Conservation (phyloP, 2,329 filamentous ascomycete genomes). For the Colletotrichum sp. region DNA sequence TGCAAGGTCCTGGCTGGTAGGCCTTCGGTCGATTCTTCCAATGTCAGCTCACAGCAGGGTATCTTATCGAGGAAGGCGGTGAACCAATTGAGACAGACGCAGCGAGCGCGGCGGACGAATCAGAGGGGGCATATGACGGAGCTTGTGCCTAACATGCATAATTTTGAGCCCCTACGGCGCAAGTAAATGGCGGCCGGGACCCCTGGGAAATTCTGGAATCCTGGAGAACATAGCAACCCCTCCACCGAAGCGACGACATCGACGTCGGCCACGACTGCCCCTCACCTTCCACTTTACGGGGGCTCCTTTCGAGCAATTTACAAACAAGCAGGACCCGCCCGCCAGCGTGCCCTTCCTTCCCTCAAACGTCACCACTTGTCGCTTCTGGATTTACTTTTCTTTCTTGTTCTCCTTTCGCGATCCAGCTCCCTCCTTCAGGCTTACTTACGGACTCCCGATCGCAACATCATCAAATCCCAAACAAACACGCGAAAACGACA, state of each 20-base stretch:
- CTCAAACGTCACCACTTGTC: constrained; percentile 5
- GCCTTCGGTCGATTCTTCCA: neutral
- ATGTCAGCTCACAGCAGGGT: neutral
- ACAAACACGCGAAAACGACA: neutral
- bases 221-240: constrained; percentile 23
- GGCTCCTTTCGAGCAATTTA: constrained; percentile 6
- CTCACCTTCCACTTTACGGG: constrained; percentile 2
- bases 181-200: neutral
- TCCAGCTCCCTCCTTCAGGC: neutral
- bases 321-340: neutral
- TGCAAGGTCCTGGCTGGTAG: constrained; percentile 2
- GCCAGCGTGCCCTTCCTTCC: neutral
- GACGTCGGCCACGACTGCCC: constrained; percentile 9
- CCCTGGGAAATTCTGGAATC: constrained; percentile 25
- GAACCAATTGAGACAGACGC: neutral
- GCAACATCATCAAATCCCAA: neutral
- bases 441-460: neutral
- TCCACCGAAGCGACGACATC: constrained; percentile 7
- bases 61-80: neutral
- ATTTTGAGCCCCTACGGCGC: constrained; percentile 15
- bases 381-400: neutral
- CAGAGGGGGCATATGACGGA: neutral
- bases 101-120: neutral
- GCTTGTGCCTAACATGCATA: constrained; percentile 13
- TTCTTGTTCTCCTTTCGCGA: neutral